phyloP scores from a whole-genome alignment of 768 basidiomycete genomes.

The Roridomyces roridus region DNA sequence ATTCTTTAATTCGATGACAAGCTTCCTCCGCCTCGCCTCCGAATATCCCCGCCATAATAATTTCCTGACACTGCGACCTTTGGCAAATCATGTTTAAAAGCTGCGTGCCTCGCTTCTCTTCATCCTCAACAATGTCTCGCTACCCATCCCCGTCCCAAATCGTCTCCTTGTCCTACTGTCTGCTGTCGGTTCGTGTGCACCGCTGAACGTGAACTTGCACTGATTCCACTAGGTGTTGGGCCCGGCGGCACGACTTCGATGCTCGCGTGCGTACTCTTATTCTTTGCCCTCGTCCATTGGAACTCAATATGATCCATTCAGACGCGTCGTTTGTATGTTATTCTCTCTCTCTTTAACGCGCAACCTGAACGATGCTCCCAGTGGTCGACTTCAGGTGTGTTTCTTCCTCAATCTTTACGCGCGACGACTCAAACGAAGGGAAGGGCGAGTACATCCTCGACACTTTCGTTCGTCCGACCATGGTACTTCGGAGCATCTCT shows the following conservation, averaged over 20 bases:
- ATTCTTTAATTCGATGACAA: slow-evolving; percentile 37
- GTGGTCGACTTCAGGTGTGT: slow-evolving; percentile 24
- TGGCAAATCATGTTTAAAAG: slow-evolving; percentile 31
- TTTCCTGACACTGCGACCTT: too few relatives aligned
- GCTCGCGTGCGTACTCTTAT: slow-evolving; percentile 66
- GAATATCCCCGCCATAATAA: slow-evolving; percentile 33
- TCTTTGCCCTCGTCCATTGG: background rate
- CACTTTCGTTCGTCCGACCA: slow-evolving; percentile 56
- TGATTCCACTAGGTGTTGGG: too few relatives aligned
- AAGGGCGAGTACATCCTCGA: slow-evolving; percentile 47
- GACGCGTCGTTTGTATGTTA: slow-evolving; percentile 42
- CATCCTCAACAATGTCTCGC: slow-evolving; percentile 36
- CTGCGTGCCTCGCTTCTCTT: slow-evolving; percentile 8
- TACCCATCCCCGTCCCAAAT: slow-evolving; percentile 49
- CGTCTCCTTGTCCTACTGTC: slow-evolving; percentile 65
- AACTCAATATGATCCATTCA: slow-evolving; percentile 27
- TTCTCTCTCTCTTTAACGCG: slow-evolving; percentile 31
- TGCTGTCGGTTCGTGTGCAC: slow-evolving; percentile 65
- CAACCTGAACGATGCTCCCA: slow-evolving; percentile 2
- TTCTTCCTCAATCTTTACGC: background rate
- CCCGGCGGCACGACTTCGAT: slow-evolving; percentile 83
- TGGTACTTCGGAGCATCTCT: slow-evolving; percentile 20
- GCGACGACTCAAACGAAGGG: background rate
- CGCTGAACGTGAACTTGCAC: slow-evolving; percentile 36
- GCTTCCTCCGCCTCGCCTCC: slow-evolving; percentile 29